Base-by-base conservation (phyloP, 176 grass and related monocot species). In the Aegilops longissima region DNA sequence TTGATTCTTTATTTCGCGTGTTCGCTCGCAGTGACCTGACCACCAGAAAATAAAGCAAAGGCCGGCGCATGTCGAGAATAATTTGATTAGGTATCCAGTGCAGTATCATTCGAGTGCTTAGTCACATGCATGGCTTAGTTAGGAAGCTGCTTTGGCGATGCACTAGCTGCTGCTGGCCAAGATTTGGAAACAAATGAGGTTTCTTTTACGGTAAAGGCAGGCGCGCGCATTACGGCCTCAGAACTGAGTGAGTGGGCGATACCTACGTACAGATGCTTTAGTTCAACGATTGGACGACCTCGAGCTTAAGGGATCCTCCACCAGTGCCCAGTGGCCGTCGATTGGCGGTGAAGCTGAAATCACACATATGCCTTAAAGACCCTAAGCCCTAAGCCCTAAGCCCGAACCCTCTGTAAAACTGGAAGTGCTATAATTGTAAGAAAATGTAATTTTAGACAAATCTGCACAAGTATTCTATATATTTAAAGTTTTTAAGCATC, bases 101-200 rank as follows among this genome's bases (percentile, higher is more conserved):
- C 51, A 18, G 51, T 54, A 54, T 54, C 14, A 54, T 75, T 66
- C 74, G 51, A 10, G 4, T 52, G 66, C 73, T 84, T 88, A 84
- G 67, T 78, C 30, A 71, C 76, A 80, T 66, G 12, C 76, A 74
- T 66, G 12, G 66, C 45, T 12, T 12, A 74, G 17, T 66, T 13
- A 31, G 87, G 42, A 58, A 64, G 70, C 3, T 56, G 30, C 68
- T 80, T 73, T 89, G 58, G 21, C 39, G 30, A 33, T 25, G 82
- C 87, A 89, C 68, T 85, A 85, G 75, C 67, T 31, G 38, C 30
- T 84, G 87, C 66, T 64, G 66, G 81, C 73, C 81, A 51, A 52
- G 75, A 79, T 84, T 84, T 79, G 66, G 87, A 79, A 84, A 88
- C 81, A 34, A 45, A 38, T 25, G 8, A 84, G 56, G 87, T 72